Evolutionary conservation across 176 grass and related monocot genomes (phyloP).

Genomic region (Aegilops speltoides): DNA sequence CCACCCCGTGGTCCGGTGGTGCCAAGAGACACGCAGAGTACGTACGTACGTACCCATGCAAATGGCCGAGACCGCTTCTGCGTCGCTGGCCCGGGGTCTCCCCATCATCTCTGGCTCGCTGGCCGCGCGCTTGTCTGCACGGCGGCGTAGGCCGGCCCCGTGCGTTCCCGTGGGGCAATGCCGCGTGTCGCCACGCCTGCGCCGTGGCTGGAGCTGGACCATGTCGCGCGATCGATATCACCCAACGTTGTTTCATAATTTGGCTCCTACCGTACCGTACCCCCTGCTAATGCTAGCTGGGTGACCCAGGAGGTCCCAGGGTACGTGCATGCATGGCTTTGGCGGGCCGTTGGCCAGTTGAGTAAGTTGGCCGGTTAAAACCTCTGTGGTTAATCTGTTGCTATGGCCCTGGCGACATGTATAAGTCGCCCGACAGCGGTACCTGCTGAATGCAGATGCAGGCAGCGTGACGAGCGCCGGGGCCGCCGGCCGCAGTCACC

Average conservation of each 20-base stretch:
- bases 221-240: not conserved
- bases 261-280: not conserved
- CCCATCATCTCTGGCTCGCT: not conserved
- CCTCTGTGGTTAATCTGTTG: not conserved
- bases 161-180: not conserved
- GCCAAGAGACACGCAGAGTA: no score
- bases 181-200: constrained; percentile 15
- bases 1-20: no score
- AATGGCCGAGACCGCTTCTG: not conserved
- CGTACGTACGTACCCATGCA: no score
- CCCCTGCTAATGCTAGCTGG: not conserved
- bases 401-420: not conserved
- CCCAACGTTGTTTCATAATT: not conserved
- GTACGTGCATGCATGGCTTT: no score
- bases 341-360: not conserved
- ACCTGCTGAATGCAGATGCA: no score
- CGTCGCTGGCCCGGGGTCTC: not conserved
- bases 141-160: not conserved
- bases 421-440: no score
- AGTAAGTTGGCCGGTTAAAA: not conserved
- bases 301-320: not conserved
- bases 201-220: not conserved
- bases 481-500: not conserved
- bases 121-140: not conserved
- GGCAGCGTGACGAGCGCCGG: not conserved